Percentiles rank a stretch among this genome's conserved stretches.
Evolutionary conservation across 495 filamentous ascomycete genomes (phyloP).

Genomic region (Aspergillus panamensis): DNA sequence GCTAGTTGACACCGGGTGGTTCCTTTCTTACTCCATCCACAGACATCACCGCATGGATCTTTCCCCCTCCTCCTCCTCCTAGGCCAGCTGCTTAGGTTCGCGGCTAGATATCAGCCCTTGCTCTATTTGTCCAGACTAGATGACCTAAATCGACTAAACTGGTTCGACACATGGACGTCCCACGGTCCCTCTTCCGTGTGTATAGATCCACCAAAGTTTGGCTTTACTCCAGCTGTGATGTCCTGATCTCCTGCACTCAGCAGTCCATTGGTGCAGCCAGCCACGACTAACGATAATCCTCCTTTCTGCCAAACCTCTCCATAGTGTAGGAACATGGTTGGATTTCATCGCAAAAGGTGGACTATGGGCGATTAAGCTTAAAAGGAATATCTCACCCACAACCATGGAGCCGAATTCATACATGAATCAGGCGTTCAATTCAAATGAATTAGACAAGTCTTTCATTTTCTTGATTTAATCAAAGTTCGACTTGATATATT

Average conservation of each 20-base stretch:
- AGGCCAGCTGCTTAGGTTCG: constrained; percentile 23
- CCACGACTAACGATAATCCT: constrained; percentile 33
- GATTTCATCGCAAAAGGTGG: constrained; percentile 19
- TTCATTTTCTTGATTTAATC: constrained; percentile 15
- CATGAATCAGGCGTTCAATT: constrained; percentile 16
- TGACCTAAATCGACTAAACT: constrained; percentile 7
- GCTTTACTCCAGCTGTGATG: constrained; percentile 30
- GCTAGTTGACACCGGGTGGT: not conserved
- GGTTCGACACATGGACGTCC: constrained; percentile 18
- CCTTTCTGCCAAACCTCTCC: constrained; percentile 11
- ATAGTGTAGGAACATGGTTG: not conserved
- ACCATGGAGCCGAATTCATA: constrained; percentile 15
- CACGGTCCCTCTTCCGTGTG: constrained; percentile 8
- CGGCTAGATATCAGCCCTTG: constrained; percentile 13
- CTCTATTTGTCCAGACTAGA: constrained; percentile 9
- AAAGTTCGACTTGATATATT: not conserved
- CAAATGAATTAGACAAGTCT: constrained; percentile 2
- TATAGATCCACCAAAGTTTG: constrained; percentile 27
- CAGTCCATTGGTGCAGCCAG: constrained; percentile 32
- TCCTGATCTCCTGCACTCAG: constrained; percentile 23
- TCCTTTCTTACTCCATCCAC: constrained; percentile 7
- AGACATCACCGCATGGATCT: constrained; percentile 7
- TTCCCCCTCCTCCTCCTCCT: constrained; percentile 3
- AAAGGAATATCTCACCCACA: constrained; percentile 28
- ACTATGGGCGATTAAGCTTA: constrained; percentile 19